Base-by-base conservation (phyloP, 768 basidiomycete species). In the Tephrocybe sp. region DNA sequence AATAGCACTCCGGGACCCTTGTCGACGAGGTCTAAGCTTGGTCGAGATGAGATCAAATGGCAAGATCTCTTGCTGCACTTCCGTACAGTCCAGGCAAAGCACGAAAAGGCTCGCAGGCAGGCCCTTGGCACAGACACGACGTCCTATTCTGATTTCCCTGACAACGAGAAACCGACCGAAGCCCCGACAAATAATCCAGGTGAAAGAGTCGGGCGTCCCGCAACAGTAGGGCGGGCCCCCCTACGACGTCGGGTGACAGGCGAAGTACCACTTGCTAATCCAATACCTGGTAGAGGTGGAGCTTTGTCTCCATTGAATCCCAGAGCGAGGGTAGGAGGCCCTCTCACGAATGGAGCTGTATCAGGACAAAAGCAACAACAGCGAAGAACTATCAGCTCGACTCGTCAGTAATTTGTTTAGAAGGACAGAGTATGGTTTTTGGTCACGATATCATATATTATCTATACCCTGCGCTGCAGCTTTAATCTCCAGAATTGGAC, bases 21-120 rank as follows among this genome's bases (percentile, higher is more conserved):
- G 40, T 62, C 83, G 2, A 73, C 83, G 16, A 82, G 92, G 19
- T 87, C 91, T 3, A 95, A 95, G 64, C 73, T 82, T 24, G 76
- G 77, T 3, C 80, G 89, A 21, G 93, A 91, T 36, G 93, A 97
- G 45, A 97, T 99, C 64, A 97, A 97, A 64, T 99, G 97, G 97
- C 85, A 86, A 61, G 97, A 98, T 53, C 77, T 99, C 0, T 78
- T 98, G 9, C 76, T 79, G 3, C 97, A 99, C 65, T 99, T 99
- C 74, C 85, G 94, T 15, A 72, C 80, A 0, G 84, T 97, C 1
- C 97, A 99, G 67, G 75, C 79, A 27, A 88, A 84, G 58, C 94
- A 98, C 62, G 94, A 98, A 70, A 94, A 94, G 63, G 82, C 93
- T 3, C 82, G 94, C 23, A 76, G 94, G 30, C 85, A 83, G 55